Evolutionary conservation across 805 yeast genomes (phyloP), one percentile per base, ranked within the genome.

Genomic region (Wickerhamiella azymoides): DNA sequence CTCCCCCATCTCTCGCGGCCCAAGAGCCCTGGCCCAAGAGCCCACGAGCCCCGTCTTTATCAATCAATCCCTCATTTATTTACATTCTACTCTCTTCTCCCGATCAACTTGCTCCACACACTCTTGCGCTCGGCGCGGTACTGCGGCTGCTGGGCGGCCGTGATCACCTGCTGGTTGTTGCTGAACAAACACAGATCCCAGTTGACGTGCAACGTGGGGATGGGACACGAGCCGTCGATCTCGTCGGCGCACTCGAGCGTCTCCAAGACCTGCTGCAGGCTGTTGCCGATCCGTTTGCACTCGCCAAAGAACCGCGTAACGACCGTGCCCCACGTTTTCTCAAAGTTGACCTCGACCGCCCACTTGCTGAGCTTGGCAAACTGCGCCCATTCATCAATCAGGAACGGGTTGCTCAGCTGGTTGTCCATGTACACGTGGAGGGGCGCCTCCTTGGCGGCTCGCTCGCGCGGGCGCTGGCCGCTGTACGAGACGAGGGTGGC

Each of bases 401-500:
- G 49, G 43, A 56, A 62, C 3, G 69, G 69, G 47, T 57, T 56
- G 25, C 58, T 53, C n/a, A 57, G 51, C 30, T 51, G 50, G 42
- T 54, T 52, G 17, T 59, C 54, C 59, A 60, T 57, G 35, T 52
- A 55, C 13, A 54, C 47, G 18, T 41, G 40, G 16, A 52, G 41
- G 5, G 57, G 56, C 5, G 49, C 50, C 43, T 54, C 54, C 35
- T 56, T 54, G 3, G 55, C 47, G 1, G 48, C 54, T 4, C 60
- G 47, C 27, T 51, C 59, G 2, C 40, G 45, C n/a, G 50, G 48
- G 32, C 45, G 39, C 36, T 39, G n/a, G 28, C 51, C 33, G 27
- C 51, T 37, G 48, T 73, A 75, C 56, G 77, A 84, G 1, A 36
- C 27, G 17, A 42, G 18, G 17, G 39, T 19, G 16, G 17, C 45